These are phyloP conservation scores for Nicotiana attenuata DNA, from an alignment of 257 asterid genomes.

Conservation along the genomic window DNA sequence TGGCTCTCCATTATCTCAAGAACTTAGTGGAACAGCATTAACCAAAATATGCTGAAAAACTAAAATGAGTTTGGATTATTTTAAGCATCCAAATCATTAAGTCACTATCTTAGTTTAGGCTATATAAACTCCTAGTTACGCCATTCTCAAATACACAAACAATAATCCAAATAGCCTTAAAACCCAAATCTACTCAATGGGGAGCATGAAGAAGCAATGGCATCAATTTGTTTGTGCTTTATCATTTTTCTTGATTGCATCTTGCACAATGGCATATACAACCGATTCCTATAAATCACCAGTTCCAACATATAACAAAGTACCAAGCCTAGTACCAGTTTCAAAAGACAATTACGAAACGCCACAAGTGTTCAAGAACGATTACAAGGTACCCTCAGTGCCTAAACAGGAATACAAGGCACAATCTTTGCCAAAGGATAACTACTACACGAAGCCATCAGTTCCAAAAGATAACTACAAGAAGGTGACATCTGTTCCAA, in stretches of 20 bases:
- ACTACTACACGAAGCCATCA: background rate
- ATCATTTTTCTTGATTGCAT: background rate
- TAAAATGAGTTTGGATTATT: background rate
- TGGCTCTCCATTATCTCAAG: background rate
- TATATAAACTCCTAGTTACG: background rate
- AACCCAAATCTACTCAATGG: background rate
- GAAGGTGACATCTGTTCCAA: background rate
- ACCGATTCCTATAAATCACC: background rate
- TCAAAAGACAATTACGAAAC: too few relatives aligned
- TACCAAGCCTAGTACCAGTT: background rate
- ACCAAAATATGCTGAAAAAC: background rate
- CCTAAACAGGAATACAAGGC: background rate
- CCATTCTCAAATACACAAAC: background rate
- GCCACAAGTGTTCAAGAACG: background rate
- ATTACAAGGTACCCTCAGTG: background rate
- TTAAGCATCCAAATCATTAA: background rate
- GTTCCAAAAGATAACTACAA: background rate
- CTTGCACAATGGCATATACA: background rate
- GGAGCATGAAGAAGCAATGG: background rate
- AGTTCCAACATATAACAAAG: background rate
- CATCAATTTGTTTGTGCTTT: background rate
- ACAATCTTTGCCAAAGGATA: too few relatives aligned
- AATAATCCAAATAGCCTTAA: background rate
- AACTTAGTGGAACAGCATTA: background rate
- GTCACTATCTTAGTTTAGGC: background rate